Percentiles rank a stretch among this genome's conserved stretches.
Conservation (phyloP, 345 rosid species). For the Pseudoturritis turrita region DNA sequence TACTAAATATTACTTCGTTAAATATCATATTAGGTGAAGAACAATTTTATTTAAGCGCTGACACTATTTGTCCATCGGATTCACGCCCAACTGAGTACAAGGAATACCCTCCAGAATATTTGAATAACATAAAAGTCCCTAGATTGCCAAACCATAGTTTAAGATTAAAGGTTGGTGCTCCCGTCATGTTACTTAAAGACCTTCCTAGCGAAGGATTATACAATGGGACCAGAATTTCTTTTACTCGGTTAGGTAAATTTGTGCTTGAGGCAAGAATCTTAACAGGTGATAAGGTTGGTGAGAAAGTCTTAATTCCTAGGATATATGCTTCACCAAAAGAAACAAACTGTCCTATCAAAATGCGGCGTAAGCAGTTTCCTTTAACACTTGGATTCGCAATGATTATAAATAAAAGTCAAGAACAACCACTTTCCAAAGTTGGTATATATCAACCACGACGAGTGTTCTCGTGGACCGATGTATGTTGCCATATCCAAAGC, state of each 20-base stretch:
- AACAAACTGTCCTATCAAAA: not conserved
- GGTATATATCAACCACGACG: not conserved
- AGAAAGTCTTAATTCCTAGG: not conserved
- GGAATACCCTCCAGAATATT: not conserved
- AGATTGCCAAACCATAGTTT: slow-evolving; percentile 1
- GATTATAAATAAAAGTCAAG: not conserved
- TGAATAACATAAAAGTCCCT: not conserved
- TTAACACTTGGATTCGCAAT: not conserved
- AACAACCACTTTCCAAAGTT: not conserved
- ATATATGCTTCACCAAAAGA: not conserved
- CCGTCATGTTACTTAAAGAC: slow-evolving; percentile 8
- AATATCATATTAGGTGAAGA: slow-evolving; percentile 9
- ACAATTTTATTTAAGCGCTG: not conserved
- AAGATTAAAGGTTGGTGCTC: slow-evolving; percentile 7
- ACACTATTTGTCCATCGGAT: not conserved
- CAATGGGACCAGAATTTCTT: not conserved
- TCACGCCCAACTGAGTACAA: not conserved
- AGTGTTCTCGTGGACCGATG: not conserved
- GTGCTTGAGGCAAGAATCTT: not conserved
- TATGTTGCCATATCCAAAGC: not conserved
- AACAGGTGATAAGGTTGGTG: not conserved
- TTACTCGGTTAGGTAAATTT: not conserved
- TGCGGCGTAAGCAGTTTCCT: slow-evolving; percentile 2
- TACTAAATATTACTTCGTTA: not conserved
- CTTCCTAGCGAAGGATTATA: not conserved